A percentile compares a stretch with the other conserved stretches of the same genome.
phyloP scores from a whole-genome alignment of 176 grass and related monocot genomes.

The Musa troglodytarum region DNA sequence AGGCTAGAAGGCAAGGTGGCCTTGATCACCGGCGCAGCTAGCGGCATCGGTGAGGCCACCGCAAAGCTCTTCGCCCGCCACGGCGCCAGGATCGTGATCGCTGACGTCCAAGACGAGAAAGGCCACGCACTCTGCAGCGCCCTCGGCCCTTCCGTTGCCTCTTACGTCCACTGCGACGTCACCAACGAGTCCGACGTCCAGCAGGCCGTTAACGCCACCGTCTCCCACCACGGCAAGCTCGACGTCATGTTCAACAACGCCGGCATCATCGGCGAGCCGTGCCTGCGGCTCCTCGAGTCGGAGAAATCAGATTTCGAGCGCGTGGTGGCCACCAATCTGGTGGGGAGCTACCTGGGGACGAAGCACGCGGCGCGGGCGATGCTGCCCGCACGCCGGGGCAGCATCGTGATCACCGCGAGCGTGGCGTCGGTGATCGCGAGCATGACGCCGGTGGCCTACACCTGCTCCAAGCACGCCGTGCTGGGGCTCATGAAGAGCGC shows the following conservation, averaged over 20 bases:
- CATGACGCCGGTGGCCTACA: constrained; percentile 8
- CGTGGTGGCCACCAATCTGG: background rate
- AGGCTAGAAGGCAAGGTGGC: constrained; percentile 4
- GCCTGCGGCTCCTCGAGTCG: background rate
- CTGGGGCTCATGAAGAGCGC: background rate
- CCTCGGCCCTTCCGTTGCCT: background rate
- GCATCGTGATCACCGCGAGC: constrained; percentile 29
- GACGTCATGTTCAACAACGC: constrained; percentile 1
- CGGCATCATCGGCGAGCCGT: background rate
- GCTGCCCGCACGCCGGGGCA: constrained; percentile 1
- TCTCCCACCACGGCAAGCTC: constrained; percentile 2
- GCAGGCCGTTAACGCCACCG: background rate
- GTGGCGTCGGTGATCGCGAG: background rate
- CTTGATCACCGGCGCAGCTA: background rate
- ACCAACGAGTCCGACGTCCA: background rate
- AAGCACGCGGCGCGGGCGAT: constrained; percentile 8
- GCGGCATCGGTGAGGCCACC: background rate
- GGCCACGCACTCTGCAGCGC: background rate
- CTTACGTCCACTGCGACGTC: background rate
- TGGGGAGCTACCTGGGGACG: background rate
- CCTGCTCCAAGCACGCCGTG: constrained; percentile 26
- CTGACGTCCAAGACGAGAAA: background rate
- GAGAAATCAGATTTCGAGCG: background rate
- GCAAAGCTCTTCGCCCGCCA: background rate
- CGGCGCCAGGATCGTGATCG: background rate